Percentiles rank a stretch among this genome's conserved stretches.
Evolutionary conservation across 1,284 basidiomycete genomes (phyloP).

Genomic region (Tremellales sp.): DNA sequence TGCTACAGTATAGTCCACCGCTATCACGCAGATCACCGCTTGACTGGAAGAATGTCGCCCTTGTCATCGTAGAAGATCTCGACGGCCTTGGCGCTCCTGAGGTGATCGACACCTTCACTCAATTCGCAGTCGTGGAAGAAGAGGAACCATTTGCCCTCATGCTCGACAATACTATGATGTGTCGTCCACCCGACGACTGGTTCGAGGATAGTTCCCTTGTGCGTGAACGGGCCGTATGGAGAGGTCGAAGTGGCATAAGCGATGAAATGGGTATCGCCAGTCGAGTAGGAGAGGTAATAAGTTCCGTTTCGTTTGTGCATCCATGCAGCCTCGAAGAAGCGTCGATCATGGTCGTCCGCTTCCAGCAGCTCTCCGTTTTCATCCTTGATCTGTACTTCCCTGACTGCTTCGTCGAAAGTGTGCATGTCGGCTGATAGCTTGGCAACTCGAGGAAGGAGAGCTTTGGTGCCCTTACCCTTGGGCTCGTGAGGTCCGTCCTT

Average conservation of each 20-base stretch:
- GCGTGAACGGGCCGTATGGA: constrained; percentile 36
- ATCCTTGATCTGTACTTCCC: constrained; percentile 24
- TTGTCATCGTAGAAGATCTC: constrained; percentile 30
- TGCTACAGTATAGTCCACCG: no score
- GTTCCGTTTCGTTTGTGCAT: constrained; percentile 32
- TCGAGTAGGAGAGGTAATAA: constrained; percentile 42
- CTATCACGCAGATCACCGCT: no score
- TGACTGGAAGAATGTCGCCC: constrained; percentile 17
- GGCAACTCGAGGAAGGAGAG: constrained; percentile 29
- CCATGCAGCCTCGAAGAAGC: constrained; percentile 43
- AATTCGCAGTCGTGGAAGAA: constrained; percentile 41
- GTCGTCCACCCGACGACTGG: constrained; percentile 40
- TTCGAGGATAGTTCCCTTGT: constrained; percentile 31
- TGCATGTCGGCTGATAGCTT: constrained; percentile 28
- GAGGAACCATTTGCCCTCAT: constrained; percentile 31
- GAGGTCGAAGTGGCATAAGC: constrained; percentile 27
- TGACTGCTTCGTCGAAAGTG: constrained; percentile 24
- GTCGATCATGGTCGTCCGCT: constrained; percentile 35
- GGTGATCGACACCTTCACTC: constrained; percentile 32
- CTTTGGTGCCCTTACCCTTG: constrained; percentile 17
- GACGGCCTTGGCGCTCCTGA: constrained; percentile 28
- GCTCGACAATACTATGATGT: constrained; percentile 34
- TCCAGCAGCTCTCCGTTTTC: constrained; percentile 20
- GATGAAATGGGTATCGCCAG: constrained; percentile 36
- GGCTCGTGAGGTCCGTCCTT: constrained; percentile 28